A percentile compares a stretch with the other conserved stretches of the same genome.
Evolutionary conservation across 495 filamentous ascomycete species (phyloP).

Genomic region (Margaritispora aquatica): DNA sequence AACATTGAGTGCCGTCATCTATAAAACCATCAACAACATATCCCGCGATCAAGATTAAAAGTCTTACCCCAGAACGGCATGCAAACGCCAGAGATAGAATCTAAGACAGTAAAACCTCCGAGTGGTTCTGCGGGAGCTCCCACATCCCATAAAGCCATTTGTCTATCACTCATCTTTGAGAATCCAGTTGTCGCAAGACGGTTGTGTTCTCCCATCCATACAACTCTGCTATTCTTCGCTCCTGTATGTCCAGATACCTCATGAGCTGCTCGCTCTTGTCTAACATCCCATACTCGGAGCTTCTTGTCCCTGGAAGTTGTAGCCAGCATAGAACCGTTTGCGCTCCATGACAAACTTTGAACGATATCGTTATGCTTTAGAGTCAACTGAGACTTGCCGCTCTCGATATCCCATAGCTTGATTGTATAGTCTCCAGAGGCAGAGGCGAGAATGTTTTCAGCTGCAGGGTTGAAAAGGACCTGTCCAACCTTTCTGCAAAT

Average conservation of each 20-base stretch:
- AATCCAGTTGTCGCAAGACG: conserved; percentile 94
- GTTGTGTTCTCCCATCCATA: conserved; percentile 96
- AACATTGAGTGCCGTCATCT: conserved; percentile 83
- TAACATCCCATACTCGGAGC: conserved; percentile 91
- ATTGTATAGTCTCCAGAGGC: conserved; percentile 92
- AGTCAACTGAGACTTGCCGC: conserved; percentile 62
- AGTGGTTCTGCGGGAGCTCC: conserved; percentile 73
- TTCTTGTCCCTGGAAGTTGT: conserved; percentile 98
- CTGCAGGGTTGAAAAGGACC: conserved; percentile 94
- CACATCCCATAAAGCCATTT: conserved; percentile 93
- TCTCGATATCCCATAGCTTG: conserved; percentile 91
- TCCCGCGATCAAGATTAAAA: neutral
- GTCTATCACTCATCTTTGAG: conserved; percentile 95
- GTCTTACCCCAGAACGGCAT: conserved; percentile 93
- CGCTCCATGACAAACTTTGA: conserved; percentile 93
- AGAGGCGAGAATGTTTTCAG: conserved; percentile 91
- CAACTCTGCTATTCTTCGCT: conserved; percentile 92
- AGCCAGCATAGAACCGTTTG: conserved; percentile 79
- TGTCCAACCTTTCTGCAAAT: conserved; percentile 80
- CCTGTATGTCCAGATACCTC: conserved; percentile 82
- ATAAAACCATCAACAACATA: neutral
- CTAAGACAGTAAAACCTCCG: conserved; percentile 79
- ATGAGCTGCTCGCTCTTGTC: conserved; percentile 82
- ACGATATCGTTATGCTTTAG: conserved; percentile 87
- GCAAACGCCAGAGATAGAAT: conserved; percentile 93